phyloP scores from a whole-genome alignment of 352 stramenopile species.

The Phytophthora niederhauseri region DNA sequence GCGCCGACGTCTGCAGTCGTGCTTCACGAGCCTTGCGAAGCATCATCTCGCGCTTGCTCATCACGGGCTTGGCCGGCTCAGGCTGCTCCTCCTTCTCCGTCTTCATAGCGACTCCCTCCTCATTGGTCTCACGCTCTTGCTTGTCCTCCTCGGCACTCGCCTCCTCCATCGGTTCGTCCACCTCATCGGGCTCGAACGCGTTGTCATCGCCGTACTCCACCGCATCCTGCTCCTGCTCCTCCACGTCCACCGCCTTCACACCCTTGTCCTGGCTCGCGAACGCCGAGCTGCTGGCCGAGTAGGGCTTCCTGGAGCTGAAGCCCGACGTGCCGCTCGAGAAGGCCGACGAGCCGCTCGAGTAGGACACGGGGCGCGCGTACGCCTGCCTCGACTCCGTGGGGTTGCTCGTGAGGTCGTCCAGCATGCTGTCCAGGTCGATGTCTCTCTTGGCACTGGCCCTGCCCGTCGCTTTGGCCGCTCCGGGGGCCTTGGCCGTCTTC shows the following conservation, averaged over 20 bases:
- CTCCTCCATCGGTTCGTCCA: constrained; percentile 42
- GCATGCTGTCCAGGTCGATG: constrained; percentile 88
- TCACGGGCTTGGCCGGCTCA: constrained; percentile 24
- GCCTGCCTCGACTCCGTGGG: constrained; percentile 61
- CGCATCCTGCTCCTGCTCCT: constrained; percentile 30
- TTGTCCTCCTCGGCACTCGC: constrained; percentile 34
- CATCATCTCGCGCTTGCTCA: constrained; percentile 82
- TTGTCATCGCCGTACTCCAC: constrained; percentile 41
- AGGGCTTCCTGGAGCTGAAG: constrained; percentile 27
- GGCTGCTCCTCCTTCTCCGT: constrained; percentile 19
- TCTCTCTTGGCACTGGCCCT: constrained; percentile 59
- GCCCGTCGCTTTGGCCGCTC: constrained; percentile 13
- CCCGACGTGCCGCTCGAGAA: constrained; percentile 26
- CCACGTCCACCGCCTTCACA: constrained; percentile 19
- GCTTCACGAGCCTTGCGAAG: constrained; percentile 68
- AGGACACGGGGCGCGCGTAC: constrained; percentile 67
- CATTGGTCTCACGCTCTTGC: constrained; percentile 20
- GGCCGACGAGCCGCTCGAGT: constrained; percentile 46
- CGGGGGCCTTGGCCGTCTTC: constrained; percentile 32
- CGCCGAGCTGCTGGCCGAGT: constrained; percentile 17
- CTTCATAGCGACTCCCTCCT: constrained; percentile 1
- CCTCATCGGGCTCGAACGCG: constrained; percentile 38
- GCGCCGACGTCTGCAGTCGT: constrained; percentile 64
- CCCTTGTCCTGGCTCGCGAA: constrained; percentile 13
- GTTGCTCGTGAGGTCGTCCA: constrained; percentile 86